Conservation (phyloP, 345 rosid species). For the Murraya koenigii region DNA sequence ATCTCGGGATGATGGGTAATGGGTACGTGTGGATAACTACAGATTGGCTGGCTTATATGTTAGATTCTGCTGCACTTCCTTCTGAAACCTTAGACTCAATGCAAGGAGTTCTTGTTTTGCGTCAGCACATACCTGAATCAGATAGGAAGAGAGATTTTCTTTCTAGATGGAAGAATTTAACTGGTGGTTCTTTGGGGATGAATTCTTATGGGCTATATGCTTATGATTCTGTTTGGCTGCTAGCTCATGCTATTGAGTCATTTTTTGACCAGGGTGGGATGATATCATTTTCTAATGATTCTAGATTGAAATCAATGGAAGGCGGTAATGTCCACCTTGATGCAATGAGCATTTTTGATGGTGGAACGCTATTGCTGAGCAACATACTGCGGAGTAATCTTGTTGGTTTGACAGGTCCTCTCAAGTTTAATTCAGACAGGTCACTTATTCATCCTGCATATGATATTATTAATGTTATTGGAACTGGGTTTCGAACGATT, state of each 20-base stretch:
- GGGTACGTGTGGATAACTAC: conserved; percentile 97
- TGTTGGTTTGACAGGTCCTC: conserved; percentile 77
- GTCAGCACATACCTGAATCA: conserved; percentile 82
- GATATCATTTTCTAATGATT: conserved; percentile 73
- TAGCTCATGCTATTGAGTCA: conserved; percentile 74
- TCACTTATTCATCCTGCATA: conserved; percentile 66
- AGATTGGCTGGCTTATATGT: conserved; percentile 68
- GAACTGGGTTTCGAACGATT: conserved; percentile 70
- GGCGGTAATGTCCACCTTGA: conserved; percentile 62
- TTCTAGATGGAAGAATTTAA: conserved; percentile 57
- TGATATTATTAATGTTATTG: conserved; percentile 80
- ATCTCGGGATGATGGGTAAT: conserved; percentile 88
- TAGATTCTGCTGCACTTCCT: conserved; percentile 61
- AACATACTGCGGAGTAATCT: conserved; percentile 56
- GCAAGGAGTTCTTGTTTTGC: conserved; percentile 78
- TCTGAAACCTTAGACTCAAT: conserved; percentile 59
- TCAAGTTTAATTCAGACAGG: conserved; percentile 55
- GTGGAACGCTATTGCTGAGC: conserved; percentile 53
- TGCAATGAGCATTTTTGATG: conserved; percentile 63
- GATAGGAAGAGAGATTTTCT: conserved; percentile 52
- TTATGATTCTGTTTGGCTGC: conserved; percentile 83
- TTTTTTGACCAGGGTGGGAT: conserved; percentile 71
- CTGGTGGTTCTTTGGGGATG: conserved; percentile 56
- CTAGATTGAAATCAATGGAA: conserved; percentile 44
- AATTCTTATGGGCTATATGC: conserved; percentile 82